Evolutionary conservation across 768 basidiomycete species (phyloP), one percentile per base, ranked within the genome.

Genomic region (Mycena pura): DNA sequence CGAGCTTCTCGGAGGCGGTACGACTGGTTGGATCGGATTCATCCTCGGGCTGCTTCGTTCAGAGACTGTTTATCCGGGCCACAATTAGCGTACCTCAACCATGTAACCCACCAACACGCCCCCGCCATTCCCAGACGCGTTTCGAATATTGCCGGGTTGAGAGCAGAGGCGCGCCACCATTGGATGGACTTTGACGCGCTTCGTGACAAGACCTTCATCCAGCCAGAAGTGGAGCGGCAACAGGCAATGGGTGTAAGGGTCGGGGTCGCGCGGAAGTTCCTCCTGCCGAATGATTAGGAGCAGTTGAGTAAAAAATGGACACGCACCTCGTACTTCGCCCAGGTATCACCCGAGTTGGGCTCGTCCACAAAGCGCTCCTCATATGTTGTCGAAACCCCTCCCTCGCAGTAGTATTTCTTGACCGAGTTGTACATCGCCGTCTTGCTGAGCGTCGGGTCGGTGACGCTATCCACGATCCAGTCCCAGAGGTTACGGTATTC

Each of bases 91-190:
- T 59, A 75, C 74, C 21, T 65, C 57, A 7, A 68, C 68, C 69
- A 75, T 72, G 45, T 72, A 74, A 9, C 71, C 70, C 11, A 74
- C 8, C 0, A 76, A 58, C 11, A 73, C 49, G 14, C 74, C 73
- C 9, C 74, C 74, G 11, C 74, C 74, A 59, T 76, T 76, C 15
- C 74, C 74, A 21, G 74, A 74, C 0, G 64, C 72, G 57, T 76
- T 76, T 17, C 70, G 50, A 19, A 76, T 72, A 8, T 64, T 17
- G 27, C 65, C 21, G 34, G 73, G 74, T 24, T 72, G 71, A 59
- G 64, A 73, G 6, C 60, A 62, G 10, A 71, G 41, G 0, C 69
- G 70, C 9, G 73, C 21, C 4, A 75, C 28, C 63, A 75, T 71
- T 0, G 73, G 74, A 54, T 72, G 70, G 57, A 68, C 72, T 22